Percentiles rank a stretch among this genome's conserved stretches.
Conservation (phyloP, 2,329 filamentous ascomycete genomes). For the Calonectria naviculata region DNA sequence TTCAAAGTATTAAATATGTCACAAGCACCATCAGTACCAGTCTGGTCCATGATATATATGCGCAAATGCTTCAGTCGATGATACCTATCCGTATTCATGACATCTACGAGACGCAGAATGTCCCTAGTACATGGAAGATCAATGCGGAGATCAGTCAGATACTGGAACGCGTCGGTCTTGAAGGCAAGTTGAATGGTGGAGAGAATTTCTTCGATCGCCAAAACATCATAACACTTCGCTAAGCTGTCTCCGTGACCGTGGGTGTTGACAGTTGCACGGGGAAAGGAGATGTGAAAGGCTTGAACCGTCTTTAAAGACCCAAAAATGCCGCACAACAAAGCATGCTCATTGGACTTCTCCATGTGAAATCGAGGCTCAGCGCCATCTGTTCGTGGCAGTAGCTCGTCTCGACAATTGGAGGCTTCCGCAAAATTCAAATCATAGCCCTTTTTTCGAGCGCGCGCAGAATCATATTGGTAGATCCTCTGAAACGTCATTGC, state of each 20-base stretch:
- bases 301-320: neutral
- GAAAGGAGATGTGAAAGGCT: neutral
- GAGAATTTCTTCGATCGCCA: neutral
- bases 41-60: neutral
- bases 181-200: neutral
- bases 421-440: neutral
- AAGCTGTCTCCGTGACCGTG: neutral
- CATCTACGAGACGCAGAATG: neutral
- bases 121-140: neutral
- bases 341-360: neutral
- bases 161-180: neutral
- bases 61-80: neutral
- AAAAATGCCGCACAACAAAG: neutral
- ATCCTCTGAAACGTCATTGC: neutral
- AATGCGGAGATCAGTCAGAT: neutral
- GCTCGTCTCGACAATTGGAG: neutral
- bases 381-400: neutral
- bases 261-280: neutral
- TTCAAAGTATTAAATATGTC: neutral
- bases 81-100: neutral
- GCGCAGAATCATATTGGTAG: neutral
- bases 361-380: neutral
- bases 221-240: neutral
- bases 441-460: neutral
- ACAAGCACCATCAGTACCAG: neutral